These are phyloP conservation scores for Penicillium alfredii DNA, from an alignment of 495 filamentous ascomycete species.

Conservation along the genomic window DNA sequence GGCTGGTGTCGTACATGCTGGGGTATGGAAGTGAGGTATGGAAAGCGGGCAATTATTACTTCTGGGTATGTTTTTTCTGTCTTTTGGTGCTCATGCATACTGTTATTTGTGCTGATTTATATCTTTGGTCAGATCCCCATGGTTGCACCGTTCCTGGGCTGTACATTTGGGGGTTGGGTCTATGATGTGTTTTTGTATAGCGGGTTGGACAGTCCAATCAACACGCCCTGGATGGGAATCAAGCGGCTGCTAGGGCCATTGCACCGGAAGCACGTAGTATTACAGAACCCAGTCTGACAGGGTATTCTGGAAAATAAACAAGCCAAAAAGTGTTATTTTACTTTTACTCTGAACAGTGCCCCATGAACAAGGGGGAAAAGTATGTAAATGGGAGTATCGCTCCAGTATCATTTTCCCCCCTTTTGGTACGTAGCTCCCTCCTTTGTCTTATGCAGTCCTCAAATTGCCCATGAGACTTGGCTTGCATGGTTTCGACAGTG, in stretches of 20 bases:
- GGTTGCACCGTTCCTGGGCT: constrained; percentile 53
- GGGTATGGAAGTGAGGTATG: constrained; percentile 62
- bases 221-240: constrained; percentile 52
- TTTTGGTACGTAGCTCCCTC: too few species aligned
- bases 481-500: too few species aligned
- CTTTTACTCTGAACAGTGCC: neutral
- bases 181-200: constrained; percentile 59
- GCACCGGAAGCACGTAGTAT: constrained; percentile 5
- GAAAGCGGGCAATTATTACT: constrained; percentile 56
- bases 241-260: constrained; percentile 34
- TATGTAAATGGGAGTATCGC: too few species aligned
- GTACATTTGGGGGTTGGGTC: constrained; percentile 53
- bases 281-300: constrained; percentile 23
- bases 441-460: too few species aligned
- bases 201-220: constrained; percentile 49
- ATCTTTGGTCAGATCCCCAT: constrained; percentile 47
- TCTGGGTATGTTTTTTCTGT: constrained; percentile 44
- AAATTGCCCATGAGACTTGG: too few species aligned
- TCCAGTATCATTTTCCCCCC: too few species aligned
- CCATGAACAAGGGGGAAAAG: too few species aligned
- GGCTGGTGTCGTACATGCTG: constrained; percentile 54
- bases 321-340: neutral
- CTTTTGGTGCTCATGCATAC: neutral
- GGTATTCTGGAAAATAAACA: neutral
- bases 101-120: neutral